Conservation (phyloP, 2,329 filamentous ascomycete species). For the Diaporthe helianthi region DNA sequence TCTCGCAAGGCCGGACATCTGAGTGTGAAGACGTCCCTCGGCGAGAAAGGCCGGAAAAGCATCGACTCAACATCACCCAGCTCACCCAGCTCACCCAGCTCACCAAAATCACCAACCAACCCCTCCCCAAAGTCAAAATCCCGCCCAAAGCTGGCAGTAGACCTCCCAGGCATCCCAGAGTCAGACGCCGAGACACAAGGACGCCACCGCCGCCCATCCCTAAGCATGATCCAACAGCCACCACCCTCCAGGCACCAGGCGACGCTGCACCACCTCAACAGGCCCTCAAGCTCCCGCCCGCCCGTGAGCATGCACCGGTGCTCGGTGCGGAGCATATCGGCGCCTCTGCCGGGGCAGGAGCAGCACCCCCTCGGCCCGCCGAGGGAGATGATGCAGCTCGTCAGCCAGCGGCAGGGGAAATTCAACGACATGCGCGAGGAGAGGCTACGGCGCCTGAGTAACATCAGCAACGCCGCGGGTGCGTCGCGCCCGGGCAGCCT, state of each 20-base stretch:
- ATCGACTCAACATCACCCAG: background rate
- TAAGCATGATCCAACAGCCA: background rate
- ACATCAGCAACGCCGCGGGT: background rate
- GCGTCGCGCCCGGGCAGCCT: background rate
- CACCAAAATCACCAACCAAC: background rate
- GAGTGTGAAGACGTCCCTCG: background rate
- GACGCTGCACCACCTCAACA: background rate
- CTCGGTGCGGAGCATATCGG: background rate
- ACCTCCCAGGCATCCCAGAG: conserved; percentile 20
- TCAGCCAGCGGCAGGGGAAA: background rate
- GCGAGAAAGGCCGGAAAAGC: background rate
- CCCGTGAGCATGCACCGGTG: background rate
- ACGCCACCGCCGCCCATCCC: background rate
- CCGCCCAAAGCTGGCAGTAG: background rate
- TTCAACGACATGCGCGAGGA: conserved; percentile 13
- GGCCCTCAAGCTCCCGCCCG: background rate
- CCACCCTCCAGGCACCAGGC: background rate
- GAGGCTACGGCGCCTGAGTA: background rate
- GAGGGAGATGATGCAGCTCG: conserved; percentile 5
- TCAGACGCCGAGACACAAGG: background rate
- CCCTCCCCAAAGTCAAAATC: background rate
- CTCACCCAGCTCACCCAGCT: background rate
- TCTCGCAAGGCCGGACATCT: background rate
- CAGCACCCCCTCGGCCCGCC: background rate
- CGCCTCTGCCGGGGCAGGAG: background rate